These are phyloP conservation scores for Sinapis alba DNA, from an alignment of 441 rosid genomes.

Conservation along the genomic window DNA sequence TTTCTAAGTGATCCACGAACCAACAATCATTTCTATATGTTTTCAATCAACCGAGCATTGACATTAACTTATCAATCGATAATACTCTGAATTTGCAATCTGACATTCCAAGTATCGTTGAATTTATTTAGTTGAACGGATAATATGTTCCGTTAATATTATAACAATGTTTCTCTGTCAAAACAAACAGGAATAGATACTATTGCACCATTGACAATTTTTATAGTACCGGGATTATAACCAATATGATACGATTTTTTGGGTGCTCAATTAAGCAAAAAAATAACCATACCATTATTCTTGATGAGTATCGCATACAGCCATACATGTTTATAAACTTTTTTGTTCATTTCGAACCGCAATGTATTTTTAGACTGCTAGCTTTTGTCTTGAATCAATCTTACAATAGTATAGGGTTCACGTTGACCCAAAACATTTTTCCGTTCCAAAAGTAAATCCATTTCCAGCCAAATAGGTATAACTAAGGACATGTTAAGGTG, in stretches of 20 bases:
- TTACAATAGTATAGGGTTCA: neutral
- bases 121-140: neutral
- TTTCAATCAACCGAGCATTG: conserved; percentile 17
- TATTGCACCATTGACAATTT: neutral
- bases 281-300: neutral
- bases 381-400: too few species aligned
- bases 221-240: neutral
- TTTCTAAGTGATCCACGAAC: neutral
- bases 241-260: neutral
- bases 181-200: neutral
- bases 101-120: conserved; percentile 6
- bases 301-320: neutral
- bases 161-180: neutral
- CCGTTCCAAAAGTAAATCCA: neutral
- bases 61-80: conserved; percentile 12
- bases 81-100: neutral
- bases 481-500: neutral
- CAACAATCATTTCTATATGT: conserved; percentile 3
- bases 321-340: neutral
- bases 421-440: neutral
- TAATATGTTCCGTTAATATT: neutral
- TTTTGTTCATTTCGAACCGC: too few species aligned
- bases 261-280: neutral
- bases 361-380: too few species aligned
- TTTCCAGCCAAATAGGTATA: neutral